Conservation (phyloP, 2,329 filamentous ascomycete genomes). For the Podosphaera fusca region DNA sequence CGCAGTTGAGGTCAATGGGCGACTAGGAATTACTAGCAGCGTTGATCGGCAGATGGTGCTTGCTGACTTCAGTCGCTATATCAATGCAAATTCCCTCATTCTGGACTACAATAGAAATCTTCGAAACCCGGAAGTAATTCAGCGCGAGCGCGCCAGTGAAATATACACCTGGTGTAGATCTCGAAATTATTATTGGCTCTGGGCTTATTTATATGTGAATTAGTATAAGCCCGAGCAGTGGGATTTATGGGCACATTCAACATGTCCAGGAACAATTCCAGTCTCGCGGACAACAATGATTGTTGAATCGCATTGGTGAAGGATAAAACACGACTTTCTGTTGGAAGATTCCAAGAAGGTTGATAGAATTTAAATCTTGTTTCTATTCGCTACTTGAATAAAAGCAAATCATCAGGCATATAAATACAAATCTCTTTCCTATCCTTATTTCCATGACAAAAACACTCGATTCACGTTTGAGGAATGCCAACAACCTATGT, state of each 20-base stretch:
- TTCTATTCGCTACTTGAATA: too few relatives aligned
- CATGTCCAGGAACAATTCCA: not conserved
- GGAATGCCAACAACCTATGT: too few relatives aligned
- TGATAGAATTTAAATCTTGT: too few relatives aligned
- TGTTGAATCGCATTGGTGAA: not conserved
- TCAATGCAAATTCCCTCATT: not conserved
- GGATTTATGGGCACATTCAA: not conserved
- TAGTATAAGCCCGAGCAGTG: not conserved
- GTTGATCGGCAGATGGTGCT: not conserved
- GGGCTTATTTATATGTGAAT: not conserved
- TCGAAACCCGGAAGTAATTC: not conserved
- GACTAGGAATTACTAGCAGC: not conserved
- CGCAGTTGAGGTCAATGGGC: not conserved
- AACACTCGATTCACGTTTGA: too few relatives aligned
- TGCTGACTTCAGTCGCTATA: not conserved
- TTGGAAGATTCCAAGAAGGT: too few relatives aligned
- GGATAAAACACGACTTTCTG: not conserved
- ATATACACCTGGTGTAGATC: not conserved
- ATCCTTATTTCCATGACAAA: too few relatives aligned
- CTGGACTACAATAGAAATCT: not conserved
- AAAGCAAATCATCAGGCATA: too few relatives aligned
- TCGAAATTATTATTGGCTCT: not conserved
- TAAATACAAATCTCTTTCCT: too few relatives aligned
- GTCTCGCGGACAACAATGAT: not conserved
- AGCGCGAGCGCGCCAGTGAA: not conserved